Percentiles rank a stretch among this genome's conserved stretches.
Conservation (phyloP, 2,329 filamentous ascomycete genomes). For the Alternaria incomplexa region DNA sequence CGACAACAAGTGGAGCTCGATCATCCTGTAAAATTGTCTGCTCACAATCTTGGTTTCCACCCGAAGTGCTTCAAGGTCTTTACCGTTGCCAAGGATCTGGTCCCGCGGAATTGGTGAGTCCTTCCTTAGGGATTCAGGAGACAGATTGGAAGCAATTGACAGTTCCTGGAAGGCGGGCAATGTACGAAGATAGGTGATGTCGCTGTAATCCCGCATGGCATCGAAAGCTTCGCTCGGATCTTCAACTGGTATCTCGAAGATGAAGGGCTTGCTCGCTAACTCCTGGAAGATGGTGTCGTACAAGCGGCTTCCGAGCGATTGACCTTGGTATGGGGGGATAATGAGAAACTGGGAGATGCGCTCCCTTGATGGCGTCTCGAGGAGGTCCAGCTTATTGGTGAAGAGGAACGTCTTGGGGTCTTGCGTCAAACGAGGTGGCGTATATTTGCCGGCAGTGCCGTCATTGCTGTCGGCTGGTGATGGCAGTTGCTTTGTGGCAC, state of each 20-base stretch:
- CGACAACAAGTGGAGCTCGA: constrained; percentile 75
- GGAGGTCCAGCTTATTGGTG: constrained; percentile 52
- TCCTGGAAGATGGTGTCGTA: constrained; percentile 80
- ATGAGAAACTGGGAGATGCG: constrained; percentile 94
- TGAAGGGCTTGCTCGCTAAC: constrained; percentile 70
- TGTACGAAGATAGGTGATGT: constrained; percentile 69
- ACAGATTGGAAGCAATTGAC: constrained; percentile 57
- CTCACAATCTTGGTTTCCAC: constrained; percentile 72
- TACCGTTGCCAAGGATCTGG: constrained; percentile 63
- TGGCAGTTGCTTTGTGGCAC: constrained; percentile 44
- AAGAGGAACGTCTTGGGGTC: constrained; percentile 40
- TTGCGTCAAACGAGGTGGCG: constrained; percentile 31
- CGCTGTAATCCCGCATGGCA: constrained; percentile 76
- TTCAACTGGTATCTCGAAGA: constrained; percentile 88
- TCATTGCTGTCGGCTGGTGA: constrained; percentile 36
- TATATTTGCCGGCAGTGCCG: constrained; percentile 51
- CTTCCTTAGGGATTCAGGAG: constrained; percentile 59
- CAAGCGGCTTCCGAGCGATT: constrained; percentile 78
- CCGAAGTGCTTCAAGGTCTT: constrained; percentile 63
- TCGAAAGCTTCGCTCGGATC: constrained; percentile 90
- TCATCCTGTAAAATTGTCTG: constrained; percentile 75
- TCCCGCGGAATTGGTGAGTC: constrained; percentile 57
- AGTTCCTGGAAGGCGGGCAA: constrained; percentile 65
- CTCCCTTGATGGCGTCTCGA: constrained; percentile 74
- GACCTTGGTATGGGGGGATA: constrained; percentile 82